Evolutionary conservation across 2,329 filamentous ascomycete species (phyloP).

Genomic region (Zasmidium cellare): DNA sequence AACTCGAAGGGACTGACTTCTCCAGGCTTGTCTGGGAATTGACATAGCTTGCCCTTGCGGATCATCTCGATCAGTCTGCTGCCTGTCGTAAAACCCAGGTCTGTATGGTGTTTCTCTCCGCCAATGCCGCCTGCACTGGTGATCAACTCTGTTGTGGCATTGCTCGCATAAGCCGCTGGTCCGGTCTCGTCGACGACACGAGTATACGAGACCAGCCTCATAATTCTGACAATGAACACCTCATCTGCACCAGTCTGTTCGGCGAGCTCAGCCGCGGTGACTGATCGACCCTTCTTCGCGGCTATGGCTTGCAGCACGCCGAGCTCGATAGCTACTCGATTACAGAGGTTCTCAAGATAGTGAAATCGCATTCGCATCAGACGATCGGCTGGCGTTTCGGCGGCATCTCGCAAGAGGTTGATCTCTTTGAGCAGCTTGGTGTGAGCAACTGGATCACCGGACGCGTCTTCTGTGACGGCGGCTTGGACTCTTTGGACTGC

Average conservation of each 20-base stretch:
- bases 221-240: conserved; percentile 5
- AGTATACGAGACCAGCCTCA: conserved; percentile 6
- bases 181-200: conserved; percentile 5
- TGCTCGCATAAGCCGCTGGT: conserved; percentile 4
- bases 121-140: conserved; percentile 4
- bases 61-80: conserved; percentile 7
- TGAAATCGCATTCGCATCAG: conserved; percentile 1
- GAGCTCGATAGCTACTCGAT: not conserved
- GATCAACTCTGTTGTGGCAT: conserved; percentile 7
- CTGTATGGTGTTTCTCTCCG: conserved; percentile 22
- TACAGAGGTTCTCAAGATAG: not conserved
- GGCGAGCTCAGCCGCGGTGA: not conserved
- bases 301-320: conserved; percentile 3
- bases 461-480: not conserved
- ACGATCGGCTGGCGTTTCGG: not conserved
- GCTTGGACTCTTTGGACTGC: not conserved
- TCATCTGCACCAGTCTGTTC: not conserved
- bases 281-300: not conserved
- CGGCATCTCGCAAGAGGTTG: not conserved
- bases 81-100: conserved; percentile 4
- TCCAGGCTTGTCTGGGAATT: not conserved
- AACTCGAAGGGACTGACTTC: conserved; percentile 9
- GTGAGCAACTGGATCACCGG: not conserved
- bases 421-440: not conserved
- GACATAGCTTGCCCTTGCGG: conserved; percentile 15